Evolutionary conservation across 768 basidiomycete genomes (phyloP).

Genomic region (Galerina marginata): DNA sequence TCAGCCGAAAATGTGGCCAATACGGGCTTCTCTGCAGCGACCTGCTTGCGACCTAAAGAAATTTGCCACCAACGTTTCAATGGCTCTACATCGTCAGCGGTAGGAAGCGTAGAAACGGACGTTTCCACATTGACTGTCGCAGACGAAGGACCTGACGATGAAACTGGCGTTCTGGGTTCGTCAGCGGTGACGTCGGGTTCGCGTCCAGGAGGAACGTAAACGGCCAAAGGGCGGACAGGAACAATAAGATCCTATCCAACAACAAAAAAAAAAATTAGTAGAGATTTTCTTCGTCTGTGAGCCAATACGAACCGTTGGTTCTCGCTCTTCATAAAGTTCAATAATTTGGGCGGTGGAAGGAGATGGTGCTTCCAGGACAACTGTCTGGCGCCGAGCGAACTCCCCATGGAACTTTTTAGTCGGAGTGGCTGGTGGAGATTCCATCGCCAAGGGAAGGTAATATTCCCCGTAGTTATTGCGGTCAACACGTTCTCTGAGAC

Average conservation of each 20-base stretch:
- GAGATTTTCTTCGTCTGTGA: neutral
- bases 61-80: slow-evolving; percentile 20
- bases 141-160: neutral
- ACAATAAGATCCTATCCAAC: slow-evolving; percentile 17
- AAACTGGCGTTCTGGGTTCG: neutral
- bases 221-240: slow-evolving; percentile 14
- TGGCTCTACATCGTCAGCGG: slow-evolving; percentile 1
- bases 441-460: neutral
- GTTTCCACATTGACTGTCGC: slow-evolving; percentile 12
- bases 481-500: slow-evolving; percentile 8
- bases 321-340: neutral
- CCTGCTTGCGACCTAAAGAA: slow-evolving; percentile 7
- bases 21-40: slow-evolving; percentile 15
- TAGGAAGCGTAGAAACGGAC: neutral
- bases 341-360: neutral
- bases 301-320: neutral
- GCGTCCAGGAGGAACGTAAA: slow-evolving; percentile 11
- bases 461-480: slow-evolving; percentile 1
- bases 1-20: slow-evolving; percentile 23
- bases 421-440: neutral
- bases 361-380: neutral
- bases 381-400: slow-evolving; percentile 1
- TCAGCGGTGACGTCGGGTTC: neutral
- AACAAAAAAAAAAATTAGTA: neutral
- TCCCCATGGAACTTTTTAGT: neutral